These are phyloP conservation scores for Daldinia decipiens DNA, from an alignment of 495 filamentous ascomycete species.

Conservation along the genomic window DNA sequence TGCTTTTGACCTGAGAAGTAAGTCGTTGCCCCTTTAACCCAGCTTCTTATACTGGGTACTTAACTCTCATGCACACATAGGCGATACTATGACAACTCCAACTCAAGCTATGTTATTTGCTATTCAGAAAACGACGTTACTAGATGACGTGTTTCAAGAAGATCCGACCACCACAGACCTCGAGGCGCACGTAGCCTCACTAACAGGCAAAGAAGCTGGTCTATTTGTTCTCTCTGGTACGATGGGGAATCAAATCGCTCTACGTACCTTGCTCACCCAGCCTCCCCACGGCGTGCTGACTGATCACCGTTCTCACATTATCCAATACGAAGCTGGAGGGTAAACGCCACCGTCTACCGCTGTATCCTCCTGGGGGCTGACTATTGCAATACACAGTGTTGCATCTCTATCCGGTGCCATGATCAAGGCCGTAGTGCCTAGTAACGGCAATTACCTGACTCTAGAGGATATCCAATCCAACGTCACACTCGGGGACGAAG, in stretches of 20 bases:
- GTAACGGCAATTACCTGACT: conserved; percentile 74
- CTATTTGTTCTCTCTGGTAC: conserved; percentile 88
- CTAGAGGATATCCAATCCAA: conserved; percentile 72
- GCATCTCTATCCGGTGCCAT: conserved; percentile 67
- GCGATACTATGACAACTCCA: conserved; percentile 88
- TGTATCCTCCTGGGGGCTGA: conserved; percentile 15
- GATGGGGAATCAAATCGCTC: conserved; percentile 85
- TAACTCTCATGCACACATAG: conserved; percentile 46
- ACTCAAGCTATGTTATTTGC: conserved; percentile 80
- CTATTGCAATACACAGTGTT: conserved; percentile 47
- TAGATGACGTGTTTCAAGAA: conserved; percentile 87
- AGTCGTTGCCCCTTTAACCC: conserved; percentile 26
- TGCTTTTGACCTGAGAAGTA: conserved; percentile 57
- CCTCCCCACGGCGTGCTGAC: conserved; percentile 78
- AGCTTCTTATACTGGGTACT: neutral
- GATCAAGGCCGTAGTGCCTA: conserved; percentile 62
- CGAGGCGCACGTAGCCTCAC: conserved; percentile 72
- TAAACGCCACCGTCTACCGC: conserved; percentile 17
- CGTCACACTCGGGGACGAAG: conserved; percentile 51
- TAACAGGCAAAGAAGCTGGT: conserved; percentile 76
- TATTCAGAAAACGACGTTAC: conserved; percentile 66
- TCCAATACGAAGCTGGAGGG: conserved; percentile 79
- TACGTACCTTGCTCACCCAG: conserved; percentile 73
- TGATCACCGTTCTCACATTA: conserved; percentile 73
- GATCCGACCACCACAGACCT: conserved; percentile 81